Conservation (phyloP, 768 basidiomycete genomes). For the Arthromyces matolae region DNA sequence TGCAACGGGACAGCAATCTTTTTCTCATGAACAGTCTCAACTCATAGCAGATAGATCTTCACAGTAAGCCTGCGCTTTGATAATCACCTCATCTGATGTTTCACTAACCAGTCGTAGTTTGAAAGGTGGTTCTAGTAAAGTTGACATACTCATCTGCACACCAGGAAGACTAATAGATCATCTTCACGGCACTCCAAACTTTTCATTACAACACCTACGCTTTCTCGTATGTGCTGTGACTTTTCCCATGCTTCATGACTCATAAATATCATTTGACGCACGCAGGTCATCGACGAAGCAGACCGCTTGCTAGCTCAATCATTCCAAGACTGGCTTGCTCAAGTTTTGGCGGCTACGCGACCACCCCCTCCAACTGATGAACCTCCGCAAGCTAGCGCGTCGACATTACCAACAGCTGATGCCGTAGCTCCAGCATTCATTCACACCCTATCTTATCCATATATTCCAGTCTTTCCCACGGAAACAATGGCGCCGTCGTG, state of each 20-base stretch:
- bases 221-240: slow-evolving; percentile 63
- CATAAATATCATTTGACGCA: not conserved
- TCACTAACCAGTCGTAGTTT: slow-evolving; percentile 42
- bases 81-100: no score
- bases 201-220: slow-evolving; percentile 91
- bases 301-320: slow-evolving; percentile 93
- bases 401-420: slow-evolving; percentile 33
- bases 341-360: slow-evolving; percentile 73
- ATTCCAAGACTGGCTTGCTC: slow-evolving; percentile 92
- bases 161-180: slow-evolving; percentile 96
- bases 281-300: slow-evolving; percentile 97
- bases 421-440: slow-evolving; percentile 62
- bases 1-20: slow-evolving; percentile 92
- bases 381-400: not conserved
- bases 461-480: slow-evolving; percentile 45
- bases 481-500: slow-evolving; percentile 66
- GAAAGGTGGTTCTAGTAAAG: slow-evolving; percentile 82
- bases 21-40: slow-evolving; percentile 84
- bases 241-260: not conserved
- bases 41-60: slow-evolving; percentile 59
- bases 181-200: slow-evolving; percentile 80
- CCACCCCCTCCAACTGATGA: slow-evolving; percentile 18
- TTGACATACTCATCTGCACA: slow-evolving; percentile 94
- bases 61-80: slow-evolving; percentile 41
- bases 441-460: slow-evolving; percentile 36